Conservation (phyloP, 2,329 filamentous ascomycete species). For the Curvularia verruculosa region DNA sequence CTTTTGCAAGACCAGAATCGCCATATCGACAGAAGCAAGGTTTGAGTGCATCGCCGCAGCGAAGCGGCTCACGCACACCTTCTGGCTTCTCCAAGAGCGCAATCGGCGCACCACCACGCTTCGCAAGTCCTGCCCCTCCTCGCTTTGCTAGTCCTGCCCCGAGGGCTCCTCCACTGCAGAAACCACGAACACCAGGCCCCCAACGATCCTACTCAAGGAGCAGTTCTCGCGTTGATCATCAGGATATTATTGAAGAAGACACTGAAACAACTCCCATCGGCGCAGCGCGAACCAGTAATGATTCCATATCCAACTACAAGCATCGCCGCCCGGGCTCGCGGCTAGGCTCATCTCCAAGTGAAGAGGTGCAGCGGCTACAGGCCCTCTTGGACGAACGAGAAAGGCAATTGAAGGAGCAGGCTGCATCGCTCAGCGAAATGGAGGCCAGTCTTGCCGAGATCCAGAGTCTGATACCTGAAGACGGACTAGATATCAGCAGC, state of each 20-base stretch:
- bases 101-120: conserved; percentile 61
- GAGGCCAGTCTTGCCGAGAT: conserved; percentile 85
- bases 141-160: conserved; percentile 66
- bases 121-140: conserved; percentile 65
- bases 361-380: conserved; percentile 75
- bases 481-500: conserved; percentile 56
- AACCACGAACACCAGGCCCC: conserved; percentile 51
- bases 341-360: conserved; percentile 51
- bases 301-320: conserved; percentile 58
- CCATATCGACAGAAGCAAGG: conserved; percentile 69
- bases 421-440: conserved; percentile 83
- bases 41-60: conserved; percentile 55
- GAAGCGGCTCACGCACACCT: conserved; percentile 61
- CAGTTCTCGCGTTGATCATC: conserved; percentile 54
- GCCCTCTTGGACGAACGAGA: conserved; percentile 82
- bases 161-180: conserved; percentile 61
- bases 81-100: conserved; percentile 60
- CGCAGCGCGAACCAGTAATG: conserved; percentile 58
- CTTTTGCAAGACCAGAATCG: conserved; percentile 86
- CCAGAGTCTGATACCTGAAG: conserved; percentile 69
- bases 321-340: conserved; percentile 35
- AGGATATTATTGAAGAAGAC: conserved; percentile 51
- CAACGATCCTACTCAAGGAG: conserved; percentile 55
- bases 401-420: conserved; percentile 86
- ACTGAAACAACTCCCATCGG: conserved; percentile 57